These are phyloP conservation scores for Coemansia sp. DNA, from an alignment of 192 early-diverging fungal species.

Conservation along the genomic window DNA sequence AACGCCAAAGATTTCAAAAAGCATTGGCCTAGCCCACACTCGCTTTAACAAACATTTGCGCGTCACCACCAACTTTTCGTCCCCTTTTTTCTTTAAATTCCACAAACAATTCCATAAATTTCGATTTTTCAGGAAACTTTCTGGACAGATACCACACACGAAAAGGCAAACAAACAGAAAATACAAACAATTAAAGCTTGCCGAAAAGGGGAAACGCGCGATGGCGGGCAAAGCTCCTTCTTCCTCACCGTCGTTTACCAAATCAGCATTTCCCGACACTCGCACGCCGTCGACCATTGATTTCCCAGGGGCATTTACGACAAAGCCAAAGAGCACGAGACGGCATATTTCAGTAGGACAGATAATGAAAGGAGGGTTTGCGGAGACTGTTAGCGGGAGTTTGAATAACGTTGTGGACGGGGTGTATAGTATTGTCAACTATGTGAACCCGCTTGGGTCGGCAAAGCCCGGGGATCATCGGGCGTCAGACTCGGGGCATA, in stretches of 20 bases:
- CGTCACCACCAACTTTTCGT: not conserved
- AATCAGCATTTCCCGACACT: not conserved
- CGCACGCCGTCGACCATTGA: constrained; percentile 40
- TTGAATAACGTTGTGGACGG: constrained; percentile 44
- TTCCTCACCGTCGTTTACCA: not conserved
- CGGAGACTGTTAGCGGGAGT: constrained; percentile 44
- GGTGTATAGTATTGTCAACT: constrained; percentile 44
- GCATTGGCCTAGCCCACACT: not conserved
- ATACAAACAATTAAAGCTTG: not conserved
- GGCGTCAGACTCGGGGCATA: not conserved
- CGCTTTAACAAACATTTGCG: too few relatives aligned
- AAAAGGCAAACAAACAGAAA: not conserved
- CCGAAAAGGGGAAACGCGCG: not conserved
- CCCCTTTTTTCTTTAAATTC: not conserved
- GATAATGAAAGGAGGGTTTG: constrained; percentile 30
- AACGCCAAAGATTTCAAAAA: not conserved
- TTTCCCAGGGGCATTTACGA: constrained; percentile 47
- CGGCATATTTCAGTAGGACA: constrained; percentile 3
- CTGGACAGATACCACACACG: not conserved
- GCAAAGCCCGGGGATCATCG: not conserved
- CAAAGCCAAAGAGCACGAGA: constrained; percentile 15
- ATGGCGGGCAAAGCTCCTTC: constrained; percentile 2
- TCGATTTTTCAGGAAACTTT: not conserved
- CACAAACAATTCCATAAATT: not conserved
- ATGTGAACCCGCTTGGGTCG: constrained; percentile 41